Percentiles rank a stretch among this genome's conserved stretches.
Evolutionary conservation across 257 asterid genomes (phyloP).

Genomic region (Henckelia pumila): DNA sequence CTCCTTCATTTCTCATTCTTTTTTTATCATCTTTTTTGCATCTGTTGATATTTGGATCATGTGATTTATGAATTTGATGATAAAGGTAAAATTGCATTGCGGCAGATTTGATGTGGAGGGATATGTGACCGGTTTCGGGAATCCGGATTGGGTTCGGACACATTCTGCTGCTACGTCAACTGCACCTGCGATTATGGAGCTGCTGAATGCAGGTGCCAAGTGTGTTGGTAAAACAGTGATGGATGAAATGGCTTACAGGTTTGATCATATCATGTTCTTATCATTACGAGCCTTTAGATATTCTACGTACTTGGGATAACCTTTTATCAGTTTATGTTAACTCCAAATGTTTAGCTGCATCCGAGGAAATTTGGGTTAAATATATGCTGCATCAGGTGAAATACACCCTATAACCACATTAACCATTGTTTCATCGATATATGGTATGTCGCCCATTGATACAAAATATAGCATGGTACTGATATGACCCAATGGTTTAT

Average conservation of each 20-base stretch:
- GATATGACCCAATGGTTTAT: not conserved
- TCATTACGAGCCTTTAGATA: too few species aligned
- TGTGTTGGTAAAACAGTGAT: conserved; percentile 75
- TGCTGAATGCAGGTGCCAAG: conserved; percentile 79
- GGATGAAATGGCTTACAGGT: conserved; percentile 99
- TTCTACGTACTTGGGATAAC: too few species aligned
- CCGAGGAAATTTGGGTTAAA: too few species aligned
- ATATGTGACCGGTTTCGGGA: conserved; percentile 79
- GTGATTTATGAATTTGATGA: not conserved
- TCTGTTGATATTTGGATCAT: not conserved
- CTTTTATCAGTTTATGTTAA: too few species aligned
- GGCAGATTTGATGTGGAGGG: conserved; percentile 82
- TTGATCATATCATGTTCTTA: not conserved
- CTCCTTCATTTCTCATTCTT: not conserved
- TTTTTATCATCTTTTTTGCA: not conserved
- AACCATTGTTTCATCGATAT: not conserved
- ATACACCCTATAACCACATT: not conserved
- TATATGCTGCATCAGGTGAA: too few species aligned
- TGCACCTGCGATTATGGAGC: conserved; percentile 56
- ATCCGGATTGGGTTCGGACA: conserved; percentile 81
- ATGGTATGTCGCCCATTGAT: not conserved
- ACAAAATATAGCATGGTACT: too few species aligned
- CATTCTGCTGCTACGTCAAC: conserved; percentile 67
- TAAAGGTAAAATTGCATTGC: not conserved
- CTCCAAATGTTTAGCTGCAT: too few species aligned